A percentile compares a stretch with the other conserved stretches of the same genome.
Evolutionary conservation across 2,329 filamentous ascomycete genomes (phyloP).

Genomic region (Fusarium solani-melongenae): DNA sequence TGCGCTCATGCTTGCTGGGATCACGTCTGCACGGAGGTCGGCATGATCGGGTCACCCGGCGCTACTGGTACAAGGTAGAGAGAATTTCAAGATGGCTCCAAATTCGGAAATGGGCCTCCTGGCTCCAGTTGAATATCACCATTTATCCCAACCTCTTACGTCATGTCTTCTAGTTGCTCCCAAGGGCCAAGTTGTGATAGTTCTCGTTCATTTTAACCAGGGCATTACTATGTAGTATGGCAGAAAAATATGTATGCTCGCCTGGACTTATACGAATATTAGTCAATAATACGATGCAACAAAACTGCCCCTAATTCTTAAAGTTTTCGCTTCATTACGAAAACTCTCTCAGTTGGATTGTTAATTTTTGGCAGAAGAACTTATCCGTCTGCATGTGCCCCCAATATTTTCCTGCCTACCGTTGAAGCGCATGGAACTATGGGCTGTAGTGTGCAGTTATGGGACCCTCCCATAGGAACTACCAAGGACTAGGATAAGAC

Average conservation of each 20-base stretch:
- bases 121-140: constrained; percentile 9
- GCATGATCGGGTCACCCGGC: constrained; percentile 31
- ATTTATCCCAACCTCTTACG: constrained; percentile 30
- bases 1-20: constrained; percentile 26
- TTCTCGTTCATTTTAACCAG: not conserved
- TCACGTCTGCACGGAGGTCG: constrained; percentile 16
- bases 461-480: constrained; percentile 17
- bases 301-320: not conserved
- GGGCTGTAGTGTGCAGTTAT: not conserved
- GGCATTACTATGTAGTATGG: not conserved
- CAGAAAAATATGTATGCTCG: not conserved
- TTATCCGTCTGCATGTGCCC: not conserved
- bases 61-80: constrained; percentile 20
- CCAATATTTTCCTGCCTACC: not conserved
- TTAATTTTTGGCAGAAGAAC: not conserved
- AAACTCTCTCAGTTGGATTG: not conserved
- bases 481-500: not conserved
- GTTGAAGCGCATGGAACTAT: not conserved
- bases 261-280: not conserved
- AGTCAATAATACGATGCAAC: not conserved
- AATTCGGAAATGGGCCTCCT: constrained; percentile 24
- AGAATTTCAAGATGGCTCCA: constrained; percentile 22
- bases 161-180: constrained; percentile 21
- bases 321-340: not conserved
- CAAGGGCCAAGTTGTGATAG: not conserved